Evolutionary conservation across 306 rosid species (phyloP), one percentile per base, ranked within the genome.

Genomic region (Hylodesmum podocarpum): DNA sequence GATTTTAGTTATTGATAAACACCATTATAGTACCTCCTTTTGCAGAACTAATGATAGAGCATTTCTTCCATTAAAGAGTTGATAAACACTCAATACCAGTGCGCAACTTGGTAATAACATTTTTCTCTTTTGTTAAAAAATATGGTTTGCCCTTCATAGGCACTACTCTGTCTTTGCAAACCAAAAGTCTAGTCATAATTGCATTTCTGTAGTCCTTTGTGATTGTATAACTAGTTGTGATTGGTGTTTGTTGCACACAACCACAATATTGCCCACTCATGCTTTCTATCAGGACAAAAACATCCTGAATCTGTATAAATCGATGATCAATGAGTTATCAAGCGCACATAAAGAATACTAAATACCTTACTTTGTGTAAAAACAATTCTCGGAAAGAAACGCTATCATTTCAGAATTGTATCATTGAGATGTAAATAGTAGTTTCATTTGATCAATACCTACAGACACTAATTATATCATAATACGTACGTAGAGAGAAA

Each of bases 361-460:
- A 72, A 25, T 6, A 47, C 24, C 61, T 10, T 6, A 47, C 24
- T 51, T 10, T 27, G 21, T 5, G 71, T 49, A 49, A 21, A 9
- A 69, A 7, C 18, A 58, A 50, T 58, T 27, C 33, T 34, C 25
- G 36, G 27, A 43, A 41, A 51, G 43, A 59, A 33, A 53, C 37
- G 27, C 46, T 73, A 15, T 31, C 70, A 68, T 43, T 51, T 61
- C 39, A 28, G 41, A 78, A 66, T 22, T 1, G 21, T 58, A 29
- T 39, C 41, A 58, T 7, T 21, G 51, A 54, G 40, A 64, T 44
- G 21, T 21, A 36, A 37, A 70, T 19, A 64, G 34, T 41, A 55
- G 65, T 78, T 55, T 50, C 40, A 47, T 75, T 22, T 22, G 49
- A 53, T 54, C 44, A 53, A 44, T 65, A 50, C 15, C 34, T n/a